Evolutionary conservation across 805 yeast species (phyloP).

Genomic region (Pichia deserticola): DNA sequence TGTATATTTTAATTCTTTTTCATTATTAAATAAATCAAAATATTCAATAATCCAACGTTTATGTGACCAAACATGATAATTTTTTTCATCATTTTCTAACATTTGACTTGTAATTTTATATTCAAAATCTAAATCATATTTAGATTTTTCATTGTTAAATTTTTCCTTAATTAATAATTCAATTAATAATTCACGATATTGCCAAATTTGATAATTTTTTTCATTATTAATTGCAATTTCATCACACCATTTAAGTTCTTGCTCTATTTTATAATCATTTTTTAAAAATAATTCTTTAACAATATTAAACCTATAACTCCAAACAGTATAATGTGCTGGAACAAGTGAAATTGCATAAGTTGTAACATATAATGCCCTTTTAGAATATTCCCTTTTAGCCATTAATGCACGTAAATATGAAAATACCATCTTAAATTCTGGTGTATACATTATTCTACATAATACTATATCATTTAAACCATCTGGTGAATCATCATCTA

Average conservation of each 20-base stretch:
- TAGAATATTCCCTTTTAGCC: conserved; percentile 52
- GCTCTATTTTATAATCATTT: conserved; percentile 24
- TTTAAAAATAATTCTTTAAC: conserved; percentile 30
- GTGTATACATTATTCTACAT: conserved; percentile 64
- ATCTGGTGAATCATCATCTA: conserved; percentile 7
- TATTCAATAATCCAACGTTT: conserved; percentile 71
- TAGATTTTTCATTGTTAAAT: conserved; percentile 7
- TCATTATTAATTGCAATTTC: conserved; percentile 65
- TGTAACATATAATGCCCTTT: conserved; percentile 65
- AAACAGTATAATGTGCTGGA: conserved; percentile 88
- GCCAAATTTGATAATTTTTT: conserved; percentile 97
- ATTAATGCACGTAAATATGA: conserved; percentile 56
- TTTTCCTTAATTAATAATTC: conserved; percentile 19
- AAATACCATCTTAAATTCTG: conserved; percentile 58
- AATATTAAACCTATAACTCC: conserved; percentile 65
- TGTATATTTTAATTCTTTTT: conserved; percentile 46
- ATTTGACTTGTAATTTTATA: conserved; percentile 56
- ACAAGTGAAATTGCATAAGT: conserved; percentile 53
- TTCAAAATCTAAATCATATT: conserved; percentile 43
- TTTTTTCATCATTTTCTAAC: conserved; percentile 75
- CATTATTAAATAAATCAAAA: conserved; percentile 39
- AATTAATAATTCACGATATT: conserved; percentile 69
- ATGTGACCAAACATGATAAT: conserved; percentile 96
- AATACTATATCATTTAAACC: conserved; percentile 21
- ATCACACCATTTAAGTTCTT: conserved; percentile 77